phyloP scores from a whole-genome alignment of 176 grass and related monocot genomes.

The Eleusine indica region DNA sequence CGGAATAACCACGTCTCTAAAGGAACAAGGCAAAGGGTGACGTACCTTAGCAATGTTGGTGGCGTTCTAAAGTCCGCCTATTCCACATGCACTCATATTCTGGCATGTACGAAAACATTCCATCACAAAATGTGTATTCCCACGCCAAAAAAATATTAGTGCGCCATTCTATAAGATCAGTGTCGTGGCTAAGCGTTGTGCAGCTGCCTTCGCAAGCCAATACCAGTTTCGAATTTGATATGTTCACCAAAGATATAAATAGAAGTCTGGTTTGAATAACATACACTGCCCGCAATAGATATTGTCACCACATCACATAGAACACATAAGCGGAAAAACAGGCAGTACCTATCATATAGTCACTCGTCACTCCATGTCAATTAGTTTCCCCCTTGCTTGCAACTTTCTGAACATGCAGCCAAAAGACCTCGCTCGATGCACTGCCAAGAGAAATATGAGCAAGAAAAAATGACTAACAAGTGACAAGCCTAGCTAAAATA shows the following conservation, averaged over 20 bases:
- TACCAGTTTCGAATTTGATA: not conserved
- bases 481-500: not conserved
- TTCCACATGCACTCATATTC: not conserved
- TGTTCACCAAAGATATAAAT: not conserved
- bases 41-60: not conserved
- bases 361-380: not conserved
- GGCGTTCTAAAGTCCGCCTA: not conserved
- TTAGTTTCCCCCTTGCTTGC: conserved; percentile 32
- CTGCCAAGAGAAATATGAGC: conserved; percentile 38
- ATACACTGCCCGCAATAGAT: not conserved
- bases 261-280: not conserved
- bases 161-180: not conserved
- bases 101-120: not conserved
- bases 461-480: not conserved
- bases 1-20: not conserved
- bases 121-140: not conserved
- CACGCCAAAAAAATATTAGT: not conserved
- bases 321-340: conserved; percentile 1
- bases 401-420: conserved; percentile 51
- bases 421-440: conserved; percentile 68
- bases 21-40: not conserved
- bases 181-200: too few species aligned
- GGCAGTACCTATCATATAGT: not conserved
- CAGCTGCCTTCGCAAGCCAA: not conserved
- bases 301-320: not conserved